Conservation (phyloP, 2,329 filamentous ascomycete genomes). For the Coniochaeta hoffmannii region DNA sequence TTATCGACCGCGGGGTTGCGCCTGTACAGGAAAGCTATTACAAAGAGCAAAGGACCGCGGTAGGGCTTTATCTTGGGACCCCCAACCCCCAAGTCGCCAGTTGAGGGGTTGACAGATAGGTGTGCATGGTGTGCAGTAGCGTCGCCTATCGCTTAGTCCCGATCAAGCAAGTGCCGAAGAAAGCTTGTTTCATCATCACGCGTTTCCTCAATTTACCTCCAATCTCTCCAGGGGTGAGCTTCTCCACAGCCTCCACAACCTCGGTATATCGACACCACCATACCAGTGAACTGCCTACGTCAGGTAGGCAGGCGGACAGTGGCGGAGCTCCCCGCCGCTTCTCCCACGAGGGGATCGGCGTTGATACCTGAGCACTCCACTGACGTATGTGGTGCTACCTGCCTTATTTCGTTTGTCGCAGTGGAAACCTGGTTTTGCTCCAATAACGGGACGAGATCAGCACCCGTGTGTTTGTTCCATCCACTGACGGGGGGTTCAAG, state of each 20-base stretch:
- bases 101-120: background rate
- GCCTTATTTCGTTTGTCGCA: background rate
- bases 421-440: background rate
- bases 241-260: background rate
- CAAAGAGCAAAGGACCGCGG: too few species aligned
- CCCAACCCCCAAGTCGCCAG: too few species aligned
- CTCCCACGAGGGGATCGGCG: background rate
- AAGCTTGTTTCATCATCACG: background rate
- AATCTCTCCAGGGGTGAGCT: background rate
- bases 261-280: too few species aligned
- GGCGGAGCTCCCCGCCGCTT: background rate
- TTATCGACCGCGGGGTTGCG: too few species aligned
- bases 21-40: too few species aligned
- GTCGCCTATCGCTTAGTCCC: background rate
- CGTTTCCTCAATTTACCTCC: background rate
- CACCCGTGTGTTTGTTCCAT: background rate
- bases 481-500: background rate
- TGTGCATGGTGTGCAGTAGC: background rate
- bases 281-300: too few species aligned
- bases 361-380: background rate
- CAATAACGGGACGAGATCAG: background rate
- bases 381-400: background rate
- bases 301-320: too few species aligned
- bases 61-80: too few species aligned
- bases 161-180: constrained; percentile 1